A percentile compares a stretch with the other conserved stretches of the same genome.
phyloP scores from a whole-genome alignment of 2,329 filamentous ascomycete species.

The Colletotrichum tropicale region DNA sequence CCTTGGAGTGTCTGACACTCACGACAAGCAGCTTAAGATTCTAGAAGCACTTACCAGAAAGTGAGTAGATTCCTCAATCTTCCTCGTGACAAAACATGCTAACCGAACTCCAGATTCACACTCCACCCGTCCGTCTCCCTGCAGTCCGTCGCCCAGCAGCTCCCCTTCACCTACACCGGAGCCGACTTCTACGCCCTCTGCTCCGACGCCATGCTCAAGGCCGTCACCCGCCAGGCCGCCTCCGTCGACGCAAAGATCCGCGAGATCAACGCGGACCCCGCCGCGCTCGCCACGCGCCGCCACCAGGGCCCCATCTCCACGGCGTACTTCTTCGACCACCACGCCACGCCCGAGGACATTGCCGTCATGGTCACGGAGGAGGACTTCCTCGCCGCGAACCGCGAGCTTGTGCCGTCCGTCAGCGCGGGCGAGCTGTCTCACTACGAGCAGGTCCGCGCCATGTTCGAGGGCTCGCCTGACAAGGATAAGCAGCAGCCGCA shows the following conservation, averaged over 20 bases:
- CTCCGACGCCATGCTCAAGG: conserved; percentile 98
- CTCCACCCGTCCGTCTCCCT: conserved; percentile 82
- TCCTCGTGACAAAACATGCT: neutral
- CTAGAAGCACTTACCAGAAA: conserved; percentile 93
- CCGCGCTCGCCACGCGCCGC: conserved; percentile 23
- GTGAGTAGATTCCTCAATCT: conserved; percentile 54
- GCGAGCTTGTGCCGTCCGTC: conserved; percentile 90
- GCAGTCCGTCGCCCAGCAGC: conserved; percentile 70
- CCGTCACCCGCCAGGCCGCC: conserved; percentile 87
- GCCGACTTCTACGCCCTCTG: conserved; percentile 97
- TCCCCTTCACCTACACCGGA: conserved; percentile 96
- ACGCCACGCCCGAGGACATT: conserved; percentile 81
- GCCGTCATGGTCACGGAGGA: conserved; percentile 87
- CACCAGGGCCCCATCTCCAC: conserved; percentile 68
- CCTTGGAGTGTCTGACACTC: conserved; percentile 92
- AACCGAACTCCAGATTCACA: conserved; percentile 67
- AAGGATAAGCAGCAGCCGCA: conserved; percentile 41
- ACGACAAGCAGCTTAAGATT: conserved; percentile 94
- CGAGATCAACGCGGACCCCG: conserved; percentile 61
- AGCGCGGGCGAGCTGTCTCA: conserved; percentile 91
- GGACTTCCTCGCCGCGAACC: conserved; percentile 83
- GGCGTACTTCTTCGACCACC: conserved; percentile 95
- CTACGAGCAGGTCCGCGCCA: conserved; percentile 82
- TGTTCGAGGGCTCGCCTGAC: conserved; percentile 74
- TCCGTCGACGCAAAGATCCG: conserved; percentile 84